Evolutionary conservation across 2,329 filamentous ascomycete species (phyloP), one percentile per base, ranked within the genome.

Genomic region (Cladosporium sp.): DNA sequence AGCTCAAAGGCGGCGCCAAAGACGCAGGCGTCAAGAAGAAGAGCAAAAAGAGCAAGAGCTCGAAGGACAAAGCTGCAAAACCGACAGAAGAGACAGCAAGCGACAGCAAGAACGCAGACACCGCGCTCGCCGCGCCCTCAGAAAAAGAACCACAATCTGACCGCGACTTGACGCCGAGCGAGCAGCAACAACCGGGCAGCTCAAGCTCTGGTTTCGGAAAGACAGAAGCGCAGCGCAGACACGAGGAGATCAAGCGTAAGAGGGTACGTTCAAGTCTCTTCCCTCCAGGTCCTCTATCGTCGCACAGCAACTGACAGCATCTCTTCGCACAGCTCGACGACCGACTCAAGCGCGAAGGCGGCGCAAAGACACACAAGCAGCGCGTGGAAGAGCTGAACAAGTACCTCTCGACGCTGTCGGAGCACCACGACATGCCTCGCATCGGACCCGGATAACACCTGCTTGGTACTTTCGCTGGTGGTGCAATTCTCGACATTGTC

Each of bases 321-420:
- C 4, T 28, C 30, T 42, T 50, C 20, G 36, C 36, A 47, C 20
- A 94, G 90, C 79, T 97, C 68, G 85, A 94, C 67, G 88, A 96
- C 69, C 81, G 91, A 62, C 78, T 95, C 45, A 87, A 89, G 70
- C 85, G 88, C 14, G 92, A 97, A 72, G 88, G 95, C 15, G 54
- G 54, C 7, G 84, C 93, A 65, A 97, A 97, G 80, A 96, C 92
- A 30, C 94, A 99, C 75, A 97, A 97, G 73, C 90, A 99, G 78
- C 86, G 91, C 11, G 93, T 99, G 43, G 92, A 97, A 74, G 92
- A 97, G 73, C 78, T 97, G 67, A 99, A 99, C 73, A 90, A 89
- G 63, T 97, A 97, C 73, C 78, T 99, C 37, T 94, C 90, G 64
- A 89, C 87, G 65, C 76, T 99, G 69, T 96, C 90, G 76, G 94